Evolutionary conservation across 768 basidiomycete species (phyloP).

Genomic region (Lentinus brumalis): DNA sequence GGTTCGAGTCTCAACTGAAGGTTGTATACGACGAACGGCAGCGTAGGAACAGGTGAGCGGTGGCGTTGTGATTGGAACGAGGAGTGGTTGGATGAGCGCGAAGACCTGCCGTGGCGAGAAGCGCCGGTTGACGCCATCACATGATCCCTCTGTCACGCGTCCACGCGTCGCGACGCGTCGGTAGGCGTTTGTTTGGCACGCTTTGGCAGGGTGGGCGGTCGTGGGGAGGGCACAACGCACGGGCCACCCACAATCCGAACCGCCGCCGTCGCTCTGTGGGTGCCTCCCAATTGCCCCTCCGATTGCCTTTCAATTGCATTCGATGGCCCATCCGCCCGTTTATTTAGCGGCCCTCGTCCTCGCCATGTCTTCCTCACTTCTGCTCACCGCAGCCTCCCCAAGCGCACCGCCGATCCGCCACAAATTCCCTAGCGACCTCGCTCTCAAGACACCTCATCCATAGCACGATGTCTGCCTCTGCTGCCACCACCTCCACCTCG

Average conservation of each 20-base stretch:
- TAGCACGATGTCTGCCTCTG: conserved; percentile 15
- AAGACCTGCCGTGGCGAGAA: no score
- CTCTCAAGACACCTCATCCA: neutral
- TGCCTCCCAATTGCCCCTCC: neutral
- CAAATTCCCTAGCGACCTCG: neutral
- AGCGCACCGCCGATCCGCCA: neutral
- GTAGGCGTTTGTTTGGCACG: neutral
- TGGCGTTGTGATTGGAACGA: no score
- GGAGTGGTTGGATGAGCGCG: no score
- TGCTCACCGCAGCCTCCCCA: neutral
- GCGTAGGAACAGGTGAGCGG: no score
- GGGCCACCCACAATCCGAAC: neutral
- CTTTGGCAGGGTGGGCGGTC: neutral
- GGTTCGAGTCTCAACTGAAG: no score
- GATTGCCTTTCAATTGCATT: conserved; percentile 9
- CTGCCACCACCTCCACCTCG: conserved; percentile 5
- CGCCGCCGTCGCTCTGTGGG: neutral
- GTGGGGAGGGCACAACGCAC: neutral
- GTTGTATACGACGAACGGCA: no score
- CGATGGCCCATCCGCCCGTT: neutral
- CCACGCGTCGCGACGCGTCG: neutral
- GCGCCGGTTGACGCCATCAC: neutral
- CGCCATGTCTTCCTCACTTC: conserved; percentile 13
- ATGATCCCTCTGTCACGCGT: neutral
- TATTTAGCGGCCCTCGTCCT: conserved; percentile 1